Evolutionary conservation across 305 asterid genomes (phyloP), one percentile per base, ranked within the genome.

Genomic region (Euphrasia arctica): DNA sequence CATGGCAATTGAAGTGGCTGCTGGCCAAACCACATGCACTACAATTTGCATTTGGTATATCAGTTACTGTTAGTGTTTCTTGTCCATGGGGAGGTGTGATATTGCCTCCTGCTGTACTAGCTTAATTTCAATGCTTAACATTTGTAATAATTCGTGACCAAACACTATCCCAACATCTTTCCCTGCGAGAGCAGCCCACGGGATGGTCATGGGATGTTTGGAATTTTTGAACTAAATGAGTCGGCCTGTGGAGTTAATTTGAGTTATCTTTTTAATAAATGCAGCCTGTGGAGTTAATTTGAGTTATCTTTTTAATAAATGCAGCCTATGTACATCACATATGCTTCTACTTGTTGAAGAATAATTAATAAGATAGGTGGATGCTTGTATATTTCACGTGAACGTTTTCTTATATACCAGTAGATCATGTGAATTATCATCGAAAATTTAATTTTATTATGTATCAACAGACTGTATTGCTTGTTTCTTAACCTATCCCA

Each of bases 1-100:
- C 80, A 41, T 41, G 78, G 67, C 58, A 83, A 62, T 58, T 90
- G 63, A 77, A 14, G 55, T 34, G 29, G 39, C 12, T 39, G 45
- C 45, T 8, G 45, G 45, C 12, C 12, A 3, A 39, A 66, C 59
- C 8, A 9, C 14, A 22, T 39, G 45, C 2, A 47, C 25, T 25
- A 47, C 71, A 66, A 45, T 66, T 66, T 32, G 36, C 36, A 25
- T 25, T 25, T 25, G 27, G 27, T 25, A 25, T 25, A 25, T 25
- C 49, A 31, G 71, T 13, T 58, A 12, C 14, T 25, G 22, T 48
- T 67, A 27, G 47, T 8, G 13, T 28, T 58, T 63, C 36, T 63
- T 63, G 32, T 27, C 66, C 9, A 63, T 34, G 9, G 11, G 34
- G 61, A 54, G 69, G 62, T 54, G 34, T n/a, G 47, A 25, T 22